Percentiles rank a stretch among this genome's conserved stretches.
These are phyloP conservation scores for Heterobasidion irregulare DNA, from an alignment of 1,284 basidiomycete genomes.

Conservation along the genomic window DNA sequence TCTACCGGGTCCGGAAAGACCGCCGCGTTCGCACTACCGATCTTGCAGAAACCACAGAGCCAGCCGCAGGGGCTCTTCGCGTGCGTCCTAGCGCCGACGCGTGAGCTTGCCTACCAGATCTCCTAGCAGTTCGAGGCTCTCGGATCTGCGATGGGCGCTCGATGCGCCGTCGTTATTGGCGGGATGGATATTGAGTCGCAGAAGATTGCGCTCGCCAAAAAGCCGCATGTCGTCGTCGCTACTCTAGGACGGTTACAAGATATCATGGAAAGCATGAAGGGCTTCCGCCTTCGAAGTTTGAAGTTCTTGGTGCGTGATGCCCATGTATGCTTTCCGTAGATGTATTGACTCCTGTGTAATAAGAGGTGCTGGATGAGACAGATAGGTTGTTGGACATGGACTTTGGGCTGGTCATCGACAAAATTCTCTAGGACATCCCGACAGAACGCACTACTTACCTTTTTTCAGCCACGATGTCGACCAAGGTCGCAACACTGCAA, in stretches of 20 bases:
- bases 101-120: conserved; percentile 98
- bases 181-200: conserved; percentile 95
- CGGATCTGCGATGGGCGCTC: conserved; percentile 89
- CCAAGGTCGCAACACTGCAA: conserved; percentile 96
- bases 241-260: conserved; percentile 94
- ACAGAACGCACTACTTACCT: conserved; percentile 93
- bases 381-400: conserved; percentile 97
- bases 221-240: conserved; percentile 92
- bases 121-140: conserved; percentile 93
- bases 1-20: conserved; percentile 98
- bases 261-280: conserved; percentile 97
- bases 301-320: conserved; percentile 75
- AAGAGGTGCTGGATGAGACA: conserved; percentile 92
- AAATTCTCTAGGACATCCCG: conserved; percentile 93
- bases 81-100: conserved; percentile 90
- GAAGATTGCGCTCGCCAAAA: conserved; percentile 88
- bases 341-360: background rate
- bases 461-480: conserved; percentile 99
- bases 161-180: conserved; percentile 89
- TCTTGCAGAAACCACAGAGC: conserved; percentile 95
- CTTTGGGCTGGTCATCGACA: conserved; percentile 95
- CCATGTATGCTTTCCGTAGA: background rate
- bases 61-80: conserved; percentile 92
- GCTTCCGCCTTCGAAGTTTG: conserved; percentile 83
- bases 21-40: conserved; percentile 93